Evolutionary conservation across 2,329 filamentous ascomycete genomes (phyloP).

Genomic region (Diaporthe citriasiana): DNA sequence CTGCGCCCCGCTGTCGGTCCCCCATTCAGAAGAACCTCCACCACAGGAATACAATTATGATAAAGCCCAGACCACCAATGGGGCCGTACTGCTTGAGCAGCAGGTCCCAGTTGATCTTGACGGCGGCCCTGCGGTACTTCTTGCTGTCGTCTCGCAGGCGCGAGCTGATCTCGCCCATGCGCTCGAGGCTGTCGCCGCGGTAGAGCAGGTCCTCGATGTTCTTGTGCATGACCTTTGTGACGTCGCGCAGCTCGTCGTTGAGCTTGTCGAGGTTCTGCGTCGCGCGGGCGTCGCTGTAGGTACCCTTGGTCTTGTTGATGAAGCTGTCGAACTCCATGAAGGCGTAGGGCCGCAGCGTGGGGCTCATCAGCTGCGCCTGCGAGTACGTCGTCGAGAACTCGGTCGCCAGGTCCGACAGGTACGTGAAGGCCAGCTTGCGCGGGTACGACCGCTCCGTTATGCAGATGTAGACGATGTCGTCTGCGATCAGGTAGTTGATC

Average conservation of each 20-base stretch:
- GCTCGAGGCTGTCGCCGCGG: constrained; percentile 91
- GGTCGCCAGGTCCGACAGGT: constrained; percentile 90
- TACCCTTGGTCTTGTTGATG: constrained; percentile 91
- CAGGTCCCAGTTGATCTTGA: constrained; percentile 98
- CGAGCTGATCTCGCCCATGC: constrained; percentile 95
- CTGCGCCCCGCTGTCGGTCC: not conserved
- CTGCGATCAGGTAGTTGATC: constrained; percentile 88
- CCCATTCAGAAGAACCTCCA: constrained; percentile 86
- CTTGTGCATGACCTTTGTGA: constrained; percentile 99
- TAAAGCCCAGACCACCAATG: constrained; percentile 83
- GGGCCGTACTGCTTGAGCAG: constrained; percentile 97
- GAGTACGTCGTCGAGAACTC: constrained; percentile 94
- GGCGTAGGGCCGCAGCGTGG: constrained; percentile 88
- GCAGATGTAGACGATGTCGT: constrained; percentile 90
- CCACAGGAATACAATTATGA: constrained; percentile 89
- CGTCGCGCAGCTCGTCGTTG: constrained; percentile 96
- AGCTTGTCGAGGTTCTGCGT: constrained; percentile 94
- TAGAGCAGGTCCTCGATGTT: constrained; percentile 99
- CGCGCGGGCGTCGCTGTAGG: constrained; percentile 93
- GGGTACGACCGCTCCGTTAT: constrained; percentile 96
- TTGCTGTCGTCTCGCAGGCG: constrained; percentile 91
- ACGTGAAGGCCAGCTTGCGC: constrained; percentile 98
- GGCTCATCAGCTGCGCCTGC: constrained; percentile 77
- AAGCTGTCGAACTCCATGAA: constrained; percentile 99
- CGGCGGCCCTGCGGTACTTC: constrained; percentile 93